Conservation (phyloP, 345 rosid species). For the Moricandia arvensis region DNA sequence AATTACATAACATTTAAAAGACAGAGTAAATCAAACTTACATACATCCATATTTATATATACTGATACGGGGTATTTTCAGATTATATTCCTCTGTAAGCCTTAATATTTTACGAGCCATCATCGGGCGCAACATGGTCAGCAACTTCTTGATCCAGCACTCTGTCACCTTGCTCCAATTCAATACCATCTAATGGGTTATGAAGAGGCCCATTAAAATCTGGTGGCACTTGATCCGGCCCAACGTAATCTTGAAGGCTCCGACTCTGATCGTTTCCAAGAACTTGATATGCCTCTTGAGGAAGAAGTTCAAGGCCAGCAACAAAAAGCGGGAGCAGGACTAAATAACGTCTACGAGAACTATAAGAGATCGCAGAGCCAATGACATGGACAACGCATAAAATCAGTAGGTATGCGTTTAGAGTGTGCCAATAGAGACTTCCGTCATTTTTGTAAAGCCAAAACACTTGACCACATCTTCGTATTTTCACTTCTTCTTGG, state of each 20-base stretch:
- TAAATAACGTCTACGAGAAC: conserved; percentile 8
- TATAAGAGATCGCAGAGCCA: conserved; percentile 19
- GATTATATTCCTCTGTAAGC: background rate
- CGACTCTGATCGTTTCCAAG: background rate
- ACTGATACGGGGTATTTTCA: background rate
- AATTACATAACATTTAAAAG: background rate
- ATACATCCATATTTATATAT: background rate
- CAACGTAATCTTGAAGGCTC: background rate
- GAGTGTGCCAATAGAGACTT: conserved; percentile 29
- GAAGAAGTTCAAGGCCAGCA: conserved; percentile 33
- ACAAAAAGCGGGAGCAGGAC: conserved; percentile 31
- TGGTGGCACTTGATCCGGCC: background rate
- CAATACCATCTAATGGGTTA: background rate
- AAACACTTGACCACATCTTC: conserved; percentile 22
- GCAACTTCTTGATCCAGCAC: background rate
- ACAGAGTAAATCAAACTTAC: background rate
- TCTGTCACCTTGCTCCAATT: background rate
- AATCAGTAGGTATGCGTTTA: conserved; percentile 16
- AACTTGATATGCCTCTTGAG: conserved; percentile 20
- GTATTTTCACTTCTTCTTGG: conserved; percentile 17
- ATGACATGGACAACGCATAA: conserved; percentile 15
- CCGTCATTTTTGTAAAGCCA: conserved; percentile 26
- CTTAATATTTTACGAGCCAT: background rate
- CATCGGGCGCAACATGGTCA: background rate
- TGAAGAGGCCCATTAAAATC: background rate